These are phyloP conservation scores for Immersiella caudata DNA, from an alignment of 495 filamentous ascomycete genomes.

Conservation along the genomic window DNA sequence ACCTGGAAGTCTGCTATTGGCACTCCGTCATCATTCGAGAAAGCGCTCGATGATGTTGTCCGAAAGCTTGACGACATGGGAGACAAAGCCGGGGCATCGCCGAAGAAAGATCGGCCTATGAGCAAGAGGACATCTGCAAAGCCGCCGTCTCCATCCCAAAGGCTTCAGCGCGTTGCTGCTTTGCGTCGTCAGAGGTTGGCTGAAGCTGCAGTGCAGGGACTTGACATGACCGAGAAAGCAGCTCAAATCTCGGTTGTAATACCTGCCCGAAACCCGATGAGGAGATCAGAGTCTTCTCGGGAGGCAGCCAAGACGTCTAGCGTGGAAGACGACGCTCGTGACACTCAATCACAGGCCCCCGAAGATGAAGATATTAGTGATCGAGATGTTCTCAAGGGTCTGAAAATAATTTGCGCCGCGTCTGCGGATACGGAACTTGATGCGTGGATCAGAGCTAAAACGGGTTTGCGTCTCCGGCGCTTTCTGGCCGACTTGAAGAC, in stretches of 20 bases:
- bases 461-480: conserved; percentile 48
- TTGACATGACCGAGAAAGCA: not conserved
- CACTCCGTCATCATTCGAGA: conserved; percentile 40
- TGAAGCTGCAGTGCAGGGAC: not conserved
- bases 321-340: not conserved
- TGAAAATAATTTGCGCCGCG: conserved; percentile 52
- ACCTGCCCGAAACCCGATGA: not conserved
- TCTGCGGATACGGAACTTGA: conserved; percentile 52
- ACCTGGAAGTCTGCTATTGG: conserved; percentile 37
- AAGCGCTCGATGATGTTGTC: conserved; percentile 42
- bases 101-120: not conserved
- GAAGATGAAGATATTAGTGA: conserved; percentile 44
- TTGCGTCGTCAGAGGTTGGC: conserved; percentile 25
- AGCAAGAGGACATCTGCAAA: conserved; percentile 14
- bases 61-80: conserved; percentile 40
- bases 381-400: conserved; percentile 49
- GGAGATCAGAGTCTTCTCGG: conserved; percentile 1
- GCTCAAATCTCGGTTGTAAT: not conserved
- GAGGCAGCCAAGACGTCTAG: not conserved
- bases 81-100: conserved; percentile 15
- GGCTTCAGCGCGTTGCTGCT: conserved; percentile 23
- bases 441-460: conserved; percentile 46
- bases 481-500: conserved; percentile 52
- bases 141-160: conserved; percentile 21
- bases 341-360: conserved; percentile 14